Evolutionary conservation across 2,329 filamentous ascomycete genomes (phyloP).

Genomic region (Penicillium hesseltinei): DNA sequence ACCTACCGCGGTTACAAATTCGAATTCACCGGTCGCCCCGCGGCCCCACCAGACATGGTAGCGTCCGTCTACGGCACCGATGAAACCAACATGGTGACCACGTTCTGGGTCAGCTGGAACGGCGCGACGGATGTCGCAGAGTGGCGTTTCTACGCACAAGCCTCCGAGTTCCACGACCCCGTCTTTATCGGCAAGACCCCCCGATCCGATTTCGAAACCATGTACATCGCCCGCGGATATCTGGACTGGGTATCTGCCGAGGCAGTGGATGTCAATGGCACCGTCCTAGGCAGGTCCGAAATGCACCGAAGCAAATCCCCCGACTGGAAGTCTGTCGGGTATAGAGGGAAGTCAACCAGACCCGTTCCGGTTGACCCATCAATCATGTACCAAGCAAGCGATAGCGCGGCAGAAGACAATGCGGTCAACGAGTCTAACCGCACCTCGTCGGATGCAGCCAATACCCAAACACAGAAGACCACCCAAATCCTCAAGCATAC

Average conservation of each 20-base stretch:
- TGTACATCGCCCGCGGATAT: constrained; percentile 22
- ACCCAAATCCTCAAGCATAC: constrained; percentile 16
- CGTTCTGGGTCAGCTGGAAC: constrained; percentile 38
- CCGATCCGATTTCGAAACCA: constrained; percentile 22
- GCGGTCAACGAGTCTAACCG: neutral
- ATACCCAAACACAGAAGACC: constrained; percentile 20
- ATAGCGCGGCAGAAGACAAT: neutral
- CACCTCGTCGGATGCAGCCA: constrained; percentile 4
- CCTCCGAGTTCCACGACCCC: constrained; percentile 20
- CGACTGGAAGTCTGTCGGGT: constrained; percentile 19
- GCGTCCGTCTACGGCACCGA: constrained; percentile 30
- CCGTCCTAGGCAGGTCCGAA: constrained; percentile 16
- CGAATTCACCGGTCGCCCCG: constrained; percentile 35
- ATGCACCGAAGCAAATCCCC: constrained; percentile 20
- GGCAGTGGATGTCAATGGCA: constrained; percentile 19
- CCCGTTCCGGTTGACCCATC: constrained; percentile 19
- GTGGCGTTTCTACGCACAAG: constrained; percentile 37
- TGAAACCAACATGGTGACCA: constrained; percentile 27
- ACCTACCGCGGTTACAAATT: constrained; percentile 44
- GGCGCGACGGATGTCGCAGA: constrained; percentile 39
- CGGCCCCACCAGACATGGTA: constrained; percentile 30
- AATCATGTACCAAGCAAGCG: constrained; percentile 1
- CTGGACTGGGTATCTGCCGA: constrained; percentile 24
- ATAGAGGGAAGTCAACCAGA: constrained; percentile 9
- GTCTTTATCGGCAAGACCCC: constrained; percentile 19